Evolutionary conservation across 1,284 basidiomycete genomes (phyloP).

Genomic region (Sphaerobolus stellatus): DNA sequence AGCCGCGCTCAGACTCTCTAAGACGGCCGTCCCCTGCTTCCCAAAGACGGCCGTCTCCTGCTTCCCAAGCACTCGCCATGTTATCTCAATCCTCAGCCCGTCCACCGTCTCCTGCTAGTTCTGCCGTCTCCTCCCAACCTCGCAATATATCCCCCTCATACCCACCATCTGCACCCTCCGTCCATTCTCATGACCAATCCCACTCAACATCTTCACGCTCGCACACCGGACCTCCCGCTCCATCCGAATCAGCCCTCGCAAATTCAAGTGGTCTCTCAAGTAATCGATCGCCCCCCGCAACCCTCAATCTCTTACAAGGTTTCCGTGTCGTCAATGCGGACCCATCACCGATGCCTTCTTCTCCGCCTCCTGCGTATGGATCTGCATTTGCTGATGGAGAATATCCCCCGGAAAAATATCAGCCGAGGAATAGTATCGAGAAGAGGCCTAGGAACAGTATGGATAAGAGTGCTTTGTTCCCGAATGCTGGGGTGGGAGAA

Average conservation of each 20-base stretch:
- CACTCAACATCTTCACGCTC: not conserved
- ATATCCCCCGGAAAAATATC: slow-evolving; percentile 10
- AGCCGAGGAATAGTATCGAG: not conserved
- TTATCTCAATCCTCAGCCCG: slow-evolving; percentile 35
- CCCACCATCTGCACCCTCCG: slow-evolving; percentile 8
- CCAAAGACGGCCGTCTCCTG: slow-evolving; percentile 33
- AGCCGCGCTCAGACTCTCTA: slow-evolving; percentile 5
- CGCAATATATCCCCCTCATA: slow-evolving; percentile 16
- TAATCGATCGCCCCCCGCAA: slow-evolving; percentile 18
- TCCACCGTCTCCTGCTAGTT: slow-evolving; percentile 43
- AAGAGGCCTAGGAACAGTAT: not conserved
- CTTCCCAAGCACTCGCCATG: slow-evolving; percentile 25
- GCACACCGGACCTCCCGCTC: not conserved
- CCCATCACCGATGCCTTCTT: slow-evolving; percentile 23
- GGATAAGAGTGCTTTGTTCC: not conserved
- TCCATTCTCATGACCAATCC: not conserved
- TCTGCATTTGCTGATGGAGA: slow-evolving; percentile 2
- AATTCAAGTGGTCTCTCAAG: slow-evolving; percentile 19
- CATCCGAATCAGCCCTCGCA: slow-evolving; percentile 18
- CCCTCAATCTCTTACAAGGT: slow-evolving; percentile 19
- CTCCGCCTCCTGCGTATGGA: slow-evolving; percentile 47
- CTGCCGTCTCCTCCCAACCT: slow-evolving; percentile 38
- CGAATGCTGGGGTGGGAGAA: not conserved
- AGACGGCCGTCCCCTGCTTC: slow-evolving; percentile 10
- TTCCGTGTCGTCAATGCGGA: slow-evolving; percentile 41